Percentiles rank a stretch among this genome's conserved stretches.
These are phyloP conservation scores for Leccinum pachyderme DNA, from an alignment of 1,284 basidiomycete species.

Conservation along the genomic window DNA sequence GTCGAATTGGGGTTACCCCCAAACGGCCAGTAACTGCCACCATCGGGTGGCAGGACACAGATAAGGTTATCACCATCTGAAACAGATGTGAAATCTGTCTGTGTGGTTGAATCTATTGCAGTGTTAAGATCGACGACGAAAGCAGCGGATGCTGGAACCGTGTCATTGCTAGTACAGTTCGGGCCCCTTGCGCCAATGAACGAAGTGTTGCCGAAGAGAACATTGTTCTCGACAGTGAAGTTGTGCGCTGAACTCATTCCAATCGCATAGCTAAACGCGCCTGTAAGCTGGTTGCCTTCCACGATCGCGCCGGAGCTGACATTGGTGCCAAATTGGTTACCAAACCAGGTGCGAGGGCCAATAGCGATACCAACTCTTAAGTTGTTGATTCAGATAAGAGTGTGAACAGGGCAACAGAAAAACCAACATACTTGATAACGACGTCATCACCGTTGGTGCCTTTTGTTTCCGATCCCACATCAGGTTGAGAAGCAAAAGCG, in stretches of 20 bases:
- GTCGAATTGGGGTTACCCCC: conserved; percentile 47
- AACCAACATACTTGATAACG: conserved; percentile 60
- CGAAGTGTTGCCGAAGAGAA: conserved; percentile 66
- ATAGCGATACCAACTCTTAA: conserved; percentile 70
- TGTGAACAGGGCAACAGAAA: background rate
- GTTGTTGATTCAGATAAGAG: conserved; percentile 2
- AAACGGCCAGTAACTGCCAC: conserved; percentile 74
- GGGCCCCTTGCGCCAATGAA: conserved; percentile 73
- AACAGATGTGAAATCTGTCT: conserved; percentile 52
- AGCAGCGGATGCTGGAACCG: conserved; percentile 51
- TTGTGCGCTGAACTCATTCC: conserved; percentile 63
- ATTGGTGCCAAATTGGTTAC: conserved; percentile 56
- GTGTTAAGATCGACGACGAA: conserved; percentile 57
- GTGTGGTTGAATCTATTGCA: conserved; percentile 43
- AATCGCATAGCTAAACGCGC: conserved; percentile 71
- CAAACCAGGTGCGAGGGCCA: conserved; percentile 80
- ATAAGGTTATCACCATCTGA: conserved; percentile 56
- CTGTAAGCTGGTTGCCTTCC: conserved; percentile 63
- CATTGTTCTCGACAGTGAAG: conserved; percentile 67
- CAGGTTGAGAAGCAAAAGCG: conserved; percentile 56
- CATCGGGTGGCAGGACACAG: conserved; percentile 63
- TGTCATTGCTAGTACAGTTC: conserved; percentile 59
- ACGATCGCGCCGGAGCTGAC: conserved; percentile 61
- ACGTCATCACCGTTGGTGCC: conserved; percentile 60
- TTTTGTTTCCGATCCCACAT: conserved; percentile 40